phyloP scores from a whole-genome alignment of 768 basidiomycete genomes.

The Pleurotus cornucopiae region DNA sequence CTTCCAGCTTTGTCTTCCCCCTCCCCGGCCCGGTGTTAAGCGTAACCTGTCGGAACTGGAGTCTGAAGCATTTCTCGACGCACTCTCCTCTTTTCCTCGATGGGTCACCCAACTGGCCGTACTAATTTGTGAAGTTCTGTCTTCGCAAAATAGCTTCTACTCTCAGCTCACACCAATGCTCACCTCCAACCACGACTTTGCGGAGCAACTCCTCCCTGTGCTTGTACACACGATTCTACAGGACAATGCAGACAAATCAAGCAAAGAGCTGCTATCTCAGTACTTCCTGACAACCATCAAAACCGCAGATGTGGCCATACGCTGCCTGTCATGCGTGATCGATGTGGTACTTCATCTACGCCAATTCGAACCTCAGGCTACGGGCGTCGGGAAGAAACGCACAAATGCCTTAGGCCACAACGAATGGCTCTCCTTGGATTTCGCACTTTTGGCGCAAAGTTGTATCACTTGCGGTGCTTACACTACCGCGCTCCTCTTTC shows the following conservation, averaged over 20 bases:
- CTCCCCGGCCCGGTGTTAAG: slow-evolving; percentile 24
- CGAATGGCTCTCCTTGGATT: slow-evolving; percentile 81
- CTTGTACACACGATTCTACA: slow-evolving; percentile 69
- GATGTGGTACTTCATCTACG: slow-evolving; percentile 80
- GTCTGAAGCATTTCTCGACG: slow-evolving; percentile 28
- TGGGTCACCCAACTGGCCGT: slow-evolving; percentile 65
- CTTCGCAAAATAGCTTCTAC: slow-evolving; percentile 56
- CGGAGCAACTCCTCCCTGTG: slow-evolving; percentile 66
- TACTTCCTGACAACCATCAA: slow-evolving; percentile 59
- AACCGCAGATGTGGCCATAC: slow-evolving; percentile 28
- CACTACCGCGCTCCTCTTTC: slow-evolving; percentile 84
- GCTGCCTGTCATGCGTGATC: slow-evolving; percentile 59
- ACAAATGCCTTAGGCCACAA: slow-evolving; percentile 49
- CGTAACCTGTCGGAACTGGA: slow-evolving; percentile 35
- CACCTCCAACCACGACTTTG: slow-evolving; percentile 48
- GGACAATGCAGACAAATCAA: slow-evolving; percentile 19
- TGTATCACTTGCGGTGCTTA: slow-evolving; percentile 80
- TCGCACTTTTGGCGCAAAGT: slow-evolving; percentile 60
- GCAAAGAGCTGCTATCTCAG: slow-evolving; percentile 33
- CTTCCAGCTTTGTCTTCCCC: slow-evolving; percentile 36
- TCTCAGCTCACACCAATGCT: slow-evolving; percentile 63
- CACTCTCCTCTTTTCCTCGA: slow-evolving; percentile 43
- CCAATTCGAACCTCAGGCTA: slow-evolving; percentile 44
- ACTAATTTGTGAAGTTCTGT: slow-evolving; percentile 57
- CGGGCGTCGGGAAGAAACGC: not conserved